phyloP scores from a whole-genome alignment of 352 stramenopile species.

The Halophytophthora batemanensis region DNA sequence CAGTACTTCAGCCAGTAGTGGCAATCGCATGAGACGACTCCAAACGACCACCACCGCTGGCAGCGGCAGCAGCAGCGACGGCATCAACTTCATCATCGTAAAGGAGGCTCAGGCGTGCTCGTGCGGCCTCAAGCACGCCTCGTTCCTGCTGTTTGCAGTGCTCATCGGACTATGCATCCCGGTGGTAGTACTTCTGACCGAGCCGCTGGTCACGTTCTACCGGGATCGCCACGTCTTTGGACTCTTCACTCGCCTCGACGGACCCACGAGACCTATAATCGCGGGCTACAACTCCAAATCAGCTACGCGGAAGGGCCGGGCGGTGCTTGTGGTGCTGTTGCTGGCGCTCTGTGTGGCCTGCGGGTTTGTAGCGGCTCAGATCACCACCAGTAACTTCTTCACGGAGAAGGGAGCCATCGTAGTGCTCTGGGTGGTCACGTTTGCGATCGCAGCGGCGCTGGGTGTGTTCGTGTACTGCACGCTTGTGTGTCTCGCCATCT shows the following conservation, averaged over 20 bases:
- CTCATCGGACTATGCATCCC: constrained; percentile 39
- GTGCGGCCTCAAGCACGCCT: constrained; percentile 41
- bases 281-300: constrained; percentile 26
- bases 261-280: constrained; percentile 25
- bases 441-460: constrained; percentile 36
- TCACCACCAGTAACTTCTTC: constrained; percentile 37
- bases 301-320: constrained; percentile 36
- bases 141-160: constrained; percentile 37
- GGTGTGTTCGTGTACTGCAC: constrained; percentile 48
- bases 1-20: constrained; percentile 1
- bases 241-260: constrained; percentile 35
- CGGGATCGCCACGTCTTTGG: constrained; percentile 45
- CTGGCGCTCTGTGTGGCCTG: constrained; percentile 28
- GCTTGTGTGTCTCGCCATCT: constrained; percentile 35
- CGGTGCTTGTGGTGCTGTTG: constrained; percentile 30
- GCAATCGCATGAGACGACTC: too few species aligned
- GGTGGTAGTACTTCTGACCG: constrained; percentile 31
- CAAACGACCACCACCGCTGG: constrained; percentile 11
- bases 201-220: constrained; percentile 66
- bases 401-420: constrained; percentile 26
- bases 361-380: constrained; percentile 32
- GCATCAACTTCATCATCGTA: constrained; percentile 51
- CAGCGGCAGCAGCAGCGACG: constrained; percentile 9
- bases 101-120: constrained; percentile 43
- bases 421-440: constrained; percentile 47